Evolutionary conservation across 306 rosid genomes (phyloP), one percentile per base, ranked within the genome.

Genomic region (Dryas alaskensis): DNA sequence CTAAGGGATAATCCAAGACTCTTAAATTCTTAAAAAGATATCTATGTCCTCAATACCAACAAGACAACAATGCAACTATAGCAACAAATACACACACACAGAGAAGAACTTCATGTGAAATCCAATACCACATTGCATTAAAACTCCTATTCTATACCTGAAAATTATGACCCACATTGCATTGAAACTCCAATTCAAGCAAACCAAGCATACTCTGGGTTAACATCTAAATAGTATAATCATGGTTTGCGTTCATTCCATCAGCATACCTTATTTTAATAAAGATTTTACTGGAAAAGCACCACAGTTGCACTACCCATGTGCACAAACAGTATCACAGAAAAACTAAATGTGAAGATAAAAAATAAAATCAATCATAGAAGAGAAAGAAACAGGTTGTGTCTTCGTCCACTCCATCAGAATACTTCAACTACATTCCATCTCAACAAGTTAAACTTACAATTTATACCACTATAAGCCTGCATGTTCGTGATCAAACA

Each of bases 401-500:
- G 5, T 7, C 45, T 8, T 5, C 3, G 51, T 54, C 49, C 77
- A 69, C 60, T 49, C 7, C 60, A 76, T 70, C 75, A 58, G 61
- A 74, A 74, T 81, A 77, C 80, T 70, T 50, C 45, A 59, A 74
- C 25, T 58, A 75, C 46, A 19, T 27, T 25, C 13, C 31, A 53
- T 6, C 60, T 39, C 9, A 53, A 74, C 55, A 44, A 8, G 58
- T 27, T 44, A 65, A 66, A 16, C 49, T 2, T 7, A 50, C 19
- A 60, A 54, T 27, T 3, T 74, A 64, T 69, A 81, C 9, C 76
- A 40, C 37, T 63, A 78, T 2, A 53, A 59, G 76, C 70, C 73
- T 58, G 74, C 75, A 77, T 71, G 71, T 62, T 69, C 31, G 61
- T 65, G 44, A 80, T 31, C 27, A 31, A 31, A 72, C 74, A 46